Percentiles rank a stretch among this genome's conserved stretches.
Evolutionary conservation across 306 rosid genomes (phyloP).

Genomic region (Ochetophila trinervis): DNA sequence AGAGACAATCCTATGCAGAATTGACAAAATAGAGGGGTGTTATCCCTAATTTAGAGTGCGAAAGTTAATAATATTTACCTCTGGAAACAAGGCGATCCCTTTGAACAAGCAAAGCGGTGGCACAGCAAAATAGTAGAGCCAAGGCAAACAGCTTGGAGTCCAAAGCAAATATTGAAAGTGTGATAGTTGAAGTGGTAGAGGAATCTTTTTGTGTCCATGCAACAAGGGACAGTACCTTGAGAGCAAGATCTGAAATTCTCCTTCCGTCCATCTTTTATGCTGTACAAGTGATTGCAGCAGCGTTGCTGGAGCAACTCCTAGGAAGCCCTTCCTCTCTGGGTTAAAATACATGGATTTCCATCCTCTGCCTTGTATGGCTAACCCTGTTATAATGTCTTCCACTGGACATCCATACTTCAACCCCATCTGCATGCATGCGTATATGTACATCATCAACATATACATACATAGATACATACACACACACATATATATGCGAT

Average conservation of each 20-base stretch:
- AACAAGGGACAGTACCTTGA: slow-evolving; percentile 1
- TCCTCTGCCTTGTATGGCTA: slow-evolving; percentile 21
- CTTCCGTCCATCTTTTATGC: slow-evolving; percentile 4
- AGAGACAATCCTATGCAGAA: too few relatives aligned
- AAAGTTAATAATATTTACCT: neutral
- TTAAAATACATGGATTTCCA: slow-evolving; percentile 21
- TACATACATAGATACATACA: too few relatives aligned
- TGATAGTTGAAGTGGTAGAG: slow-evolving; percentile 3
- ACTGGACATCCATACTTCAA: slow-evolving; percentile 24
- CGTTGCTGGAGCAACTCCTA: neutral
- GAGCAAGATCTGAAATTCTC: slow-evolving; percentile 5
- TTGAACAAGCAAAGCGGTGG: slow-evolving; percentile 5
- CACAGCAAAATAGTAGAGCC: slow-evolving; percentile 3
- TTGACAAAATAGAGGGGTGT: too few relatives aligned
- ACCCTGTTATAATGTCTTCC: slow-evolving; percentile 18
- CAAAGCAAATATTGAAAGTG: neutral
- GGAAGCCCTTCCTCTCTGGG: slow-evolving; percentile 4
- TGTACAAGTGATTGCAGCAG: slow-evolving; percentile 1
- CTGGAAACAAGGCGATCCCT: slow-evolving; percentile 12
- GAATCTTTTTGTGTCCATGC: neutral
- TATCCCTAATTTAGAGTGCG: too few relatives aligned
- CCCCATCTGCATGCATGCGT: slow-evolving; percentile 13
- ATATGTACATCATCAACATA: too few relatives aligned
- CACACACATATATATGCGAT: too few relatives aligned
- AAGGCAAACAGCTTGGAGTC: neutral